phyloP scores from a whole-genome alignment of 2,329 filamentous ascomycete genomes.

The Colletotrichum phormii region DNA sequence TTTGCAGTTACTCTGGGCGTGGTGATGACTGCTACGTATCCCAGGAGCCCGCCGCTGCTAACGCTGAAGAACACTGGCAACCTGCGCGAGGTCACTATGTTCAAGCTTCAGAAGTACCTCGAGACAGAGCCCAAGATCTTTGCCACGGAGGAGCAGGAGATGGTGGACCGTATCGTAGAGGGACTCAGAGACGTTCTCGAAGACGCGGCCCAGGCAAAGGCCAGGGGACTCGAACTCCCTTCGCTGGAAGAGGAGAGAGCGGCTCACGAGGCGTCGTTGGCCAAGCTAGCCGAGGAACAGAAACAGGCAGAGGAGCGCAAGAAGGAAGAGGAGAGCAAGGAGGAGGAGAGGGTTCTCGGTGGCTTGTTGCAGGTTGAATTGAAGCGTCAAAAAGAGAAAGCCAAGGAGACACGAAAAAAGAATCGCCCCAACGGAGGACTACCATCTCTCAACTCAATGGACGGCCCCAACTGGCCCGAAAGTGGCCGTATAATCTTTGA shows the following conservation, averaged over 20 bases:
- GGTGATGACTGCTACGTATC: conserved; percentile 89
- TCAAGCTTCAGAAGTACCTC: conserved; percentile 75
- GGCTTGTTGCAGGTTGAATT: conserved; percentile 80
- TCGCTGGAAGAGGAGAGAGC: conserved; percentile 92
- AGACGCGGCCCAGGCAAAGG: conserved; percentile 83
- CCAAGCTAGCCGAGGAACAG: conserved; percentile 68
- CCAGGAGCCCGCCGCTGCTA: conserved; percentile 82
- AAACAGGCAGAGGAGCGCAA: conserved; percentile 64
- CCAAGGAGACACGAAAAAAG: conserved; percentile 73
- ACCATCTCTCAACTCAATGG: conserved; percentile 47
- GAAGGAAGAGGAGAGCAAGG: conserved; percentile 67
- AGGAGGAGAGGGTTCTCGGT: conserved; percentile 77
- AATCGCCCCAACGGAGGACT: conserved; percentile 60
- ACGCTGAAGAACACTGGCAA: conserved; percentile 73
- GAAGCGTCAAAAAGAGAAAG: conserved; percentile 72
- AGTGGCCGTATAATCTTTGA: conserved; percentile 70
- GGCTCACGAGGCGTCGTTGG: conserved; percentile 80
- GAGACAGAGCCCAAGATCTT: conserved; percentile 68
- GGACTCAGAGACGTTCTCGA: conserved; percentile 83
- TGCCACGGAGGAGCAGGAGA: conserved; percentile 64
- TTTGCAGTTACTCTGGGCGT: conserved; percentile 79
- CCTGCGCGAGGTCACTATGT: conserved; percentile 77
- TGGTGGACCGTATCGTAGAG: conserved; percentile 74
- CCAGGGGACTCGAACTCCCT: conserved; percentile 80
- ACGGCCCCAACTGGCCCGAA: conserved; percentile 46